Evolutionary conservation across 192 early-diverging fungal species (phyloP), one percentile per base, ranked within the genome.

Genomic region (Coemansia asiatica): DNA sequence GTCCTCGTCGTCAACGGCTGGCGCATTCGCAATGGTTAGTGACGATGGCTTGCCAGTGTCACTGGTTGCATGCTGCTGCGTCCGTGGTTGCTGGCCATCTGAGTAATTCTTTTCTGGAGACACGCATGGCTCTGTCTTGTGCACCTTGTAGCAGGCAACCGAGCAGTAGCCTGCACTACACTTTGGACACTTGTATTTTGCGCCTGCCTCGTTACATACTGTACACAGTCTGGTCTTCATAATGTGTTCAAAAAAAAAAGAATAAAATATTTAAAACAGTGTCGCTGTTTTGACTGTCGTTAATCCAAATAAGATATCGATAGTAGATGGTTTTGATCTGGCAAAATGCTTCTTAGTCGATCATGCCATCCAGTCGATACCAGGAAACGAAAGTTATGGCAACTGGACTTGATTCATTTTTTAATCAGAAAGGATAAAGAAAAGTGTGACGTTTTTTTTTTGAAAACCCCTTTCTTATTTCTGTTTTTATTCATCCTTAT

Each of bases 131-230:
- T 75, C 68, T 22, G 62, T 56, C 44, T 75, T 75, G 73, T 81
- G 79, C 18, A 64, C 40, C 46, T 63, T 66, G 56, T 66, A 81
- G 64, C 79, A 81, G 21, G 62, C 66, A 31, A 72, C 73, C 25
- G 79, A 81, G 54, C 79, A 81, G 57, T 81, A 81, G n/a, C 74
- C 67, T 8, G 51, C 44, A 21, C 50, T 46, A 46, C 79, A 81
- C 36, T 50, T 75, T 15, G 79, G 74, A 26, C 79, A 81, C 50
- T 75, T 81, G 79, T 81, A 81, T 47, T 81, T 81, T 40, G 78
- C 62, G 16, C 35, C 66, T 1, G 63, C 36, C 23, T 68, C 64
- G 61, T 60, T 60, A 38, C 79, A 81, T 25, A 75, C 70, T 8
- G 79, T 69, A 48, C 79, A 81, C 31, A 51, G 35, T 60, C 48